Base-by-base conservation (phyloP, 768 basidiomycete genomes). In the Imleria badia region DNA sequence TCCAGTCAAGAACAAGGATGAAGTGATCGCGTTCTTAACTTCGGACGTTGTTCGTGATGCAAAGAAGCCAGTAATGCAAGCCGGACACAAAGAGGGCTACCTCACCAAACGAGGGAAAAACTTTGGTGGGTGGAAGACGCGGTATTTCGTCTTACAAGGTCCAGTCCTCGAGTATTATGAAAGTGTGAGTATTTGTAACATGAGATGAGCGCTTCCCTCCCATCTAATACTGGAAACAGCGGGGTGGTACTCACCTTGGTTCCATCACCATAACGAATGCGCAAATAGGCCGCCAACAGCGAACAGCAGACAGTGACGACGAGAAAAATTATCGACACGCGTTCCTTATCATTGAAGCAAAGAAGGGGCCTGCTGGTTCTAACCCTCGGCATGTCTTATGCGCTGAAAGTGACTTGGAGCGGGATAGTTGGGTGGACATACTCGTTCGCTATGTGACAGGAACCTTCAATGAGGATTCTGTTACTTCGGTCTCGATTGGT, bases 281-380 rank as follows among this genome's bases (percentile, higher is more conserved):
- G 26, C 93, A 97, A 66, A 98, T 99, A 55, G 97, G 96, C 11
- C 86, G 96, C 30, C 97, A 98, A 65, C 92, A 97, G 66, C 81
- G 82, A 60, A 79, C 78, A 39, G 69, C 79, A 52, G 70, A 62
- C 56, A 74, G 79, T 2, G 87, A 89, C 56, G 93, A 94, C 49
- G 94, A 97, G 62, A 91, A 92, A 66, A 91, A 96, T 60, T 97
- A 97, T 61, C 84, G 94, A 22, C 97, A 99, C 67, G 97, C 97
- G 1, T 98, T 99, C 74, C 84, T 99, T 58, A 91, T 99, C 64
- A 93, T 98, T 56, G 95, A 97, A 70, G 84, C 84, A 19, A 90
- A 84, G 72, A 88, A 83, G 59, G 83, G 80, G 3, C 84, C 87
- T 3, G 81, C 81, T 33, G 86, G 85, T 17, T 79, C 83, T 45